These are phyloP conservation scores for Ganoderma leucocontextum DNA, from an alignment of 1,284 basidiomycete genomes.

Conservation along the genomic window DNA sequence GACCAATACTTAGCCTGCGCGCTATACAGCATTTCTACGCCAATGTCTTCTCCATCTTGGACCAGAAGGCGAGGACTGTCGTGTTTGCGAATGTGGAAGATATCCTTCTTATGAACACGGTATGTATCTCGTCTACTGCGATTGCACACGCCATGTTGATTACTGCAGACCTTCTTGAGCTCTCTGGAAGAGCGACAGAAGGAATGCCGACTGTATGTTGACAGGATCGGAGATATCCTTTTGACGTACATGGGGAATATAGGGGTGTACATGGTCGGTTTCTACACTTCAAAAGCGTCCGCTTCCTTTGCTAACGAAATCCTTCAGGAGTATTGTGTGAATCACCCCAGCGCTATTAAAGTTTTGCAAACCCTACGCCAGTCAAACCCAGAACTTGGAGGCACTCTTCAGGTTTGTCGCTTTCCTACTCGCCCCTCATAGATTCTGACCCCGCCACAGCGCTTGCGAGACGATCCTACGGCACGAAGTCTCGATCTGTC, in stretches of 20 bases:
- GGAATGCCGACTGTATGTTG: conserved; percentile 89
- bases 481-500: conserved; percentile 89
- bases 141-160: conserved; percentile 17
- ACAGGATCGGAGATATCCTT: conserved; percentile 88
- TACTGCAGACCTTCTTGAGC: conserved; percentile 75
- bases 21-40: conserved; percentile 79
- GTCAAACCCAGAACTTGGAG: conserved; percentile 69
- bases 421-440: not conserved
- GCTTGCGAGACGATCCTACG: conserved; percentile 75
- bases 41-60: conserved; percentile 77
- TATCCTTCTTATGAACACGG: conserved; percentile 87
- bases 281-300: too few species aligned
- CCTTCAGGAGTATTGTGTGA: conserved; percentile 88
- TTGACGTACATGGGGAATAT: conserved; percentile 79
- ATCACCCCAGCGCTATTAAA: conserved; percentile 84
- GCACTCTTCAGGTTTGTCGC: conserved; percentile 65
- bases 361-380: conserved; percentile 81
- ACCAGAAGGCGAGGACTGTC: conserved; percentile 79
- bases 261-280: conserved; percentile 77
- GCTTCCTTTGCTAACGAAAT: not conserved
- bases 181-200: conserved; percentile 92
- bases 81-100: conserved; percentile 96
- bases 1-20: not conserved
- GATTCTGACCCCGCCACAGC: conserved; percentile 47
- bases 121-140: conserved; percentile 44